Base-by-base conservation (phyloP, 169 alveolate species). In the Cryptosporidium viatorum region DNA sequence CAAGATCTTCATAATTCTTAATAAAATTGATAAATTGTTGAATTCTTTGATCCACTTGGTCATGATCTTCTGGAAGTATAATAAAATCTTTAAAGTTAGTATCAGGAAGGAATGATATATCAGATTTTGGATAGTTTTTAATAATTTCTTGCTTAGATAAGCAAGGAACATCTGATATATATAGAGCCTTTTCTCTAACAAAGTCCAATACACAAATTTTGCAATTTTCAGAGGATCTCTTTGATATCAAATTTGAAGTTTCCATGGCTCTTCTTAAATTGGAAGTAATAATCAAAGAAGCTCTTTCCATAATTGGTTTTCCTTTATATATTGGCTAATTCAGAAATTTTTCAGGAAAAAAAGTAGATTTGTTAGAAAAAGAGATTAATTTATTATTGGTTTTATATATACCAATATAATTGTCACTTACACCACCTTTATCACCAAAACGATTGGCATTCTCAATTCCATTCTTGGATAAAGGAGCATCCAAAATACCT, bases 151-250 rank as follows among this genome's bases (percentile, higher is more conserved):
- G 26, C 31, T 39, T 62, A 21, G 59, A 18, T 16, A 39, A 62
- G 2, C 43, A 23, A 23, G 89, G 89, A 29, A 67, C 52, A 31
- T 80, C 89, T 1, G 80, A 62, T 0, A 43, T 2, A 23, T 35
- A 59, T 21, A 80, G n/a, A n/a, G 80, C 89, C 8, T 62, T 80
- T 80, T 80, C 89, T 39, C 89, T 58, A 26, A 80, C 65, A 41
- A 29, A 43, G 31, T 80, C 89, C 45, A 80, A 65, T 26, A 59
- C 48, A 43, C 48, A 80, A 39, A 60, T 48, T 65, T 80, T 62
- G 59, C 89, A 80, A 16, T 80, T 39, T 5, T 80, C 31, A 37
- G 89, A 26, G 1, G 89, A 69, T 73, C 70, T 73, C 26, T 65
- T 65, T 6, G 89, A 59, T 7, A 80, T 80, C 3, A 41, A 16